phyloP scores from a whole-genome alignment of 305 asterid genomes.

The Coffea humblotiana region DNA sequence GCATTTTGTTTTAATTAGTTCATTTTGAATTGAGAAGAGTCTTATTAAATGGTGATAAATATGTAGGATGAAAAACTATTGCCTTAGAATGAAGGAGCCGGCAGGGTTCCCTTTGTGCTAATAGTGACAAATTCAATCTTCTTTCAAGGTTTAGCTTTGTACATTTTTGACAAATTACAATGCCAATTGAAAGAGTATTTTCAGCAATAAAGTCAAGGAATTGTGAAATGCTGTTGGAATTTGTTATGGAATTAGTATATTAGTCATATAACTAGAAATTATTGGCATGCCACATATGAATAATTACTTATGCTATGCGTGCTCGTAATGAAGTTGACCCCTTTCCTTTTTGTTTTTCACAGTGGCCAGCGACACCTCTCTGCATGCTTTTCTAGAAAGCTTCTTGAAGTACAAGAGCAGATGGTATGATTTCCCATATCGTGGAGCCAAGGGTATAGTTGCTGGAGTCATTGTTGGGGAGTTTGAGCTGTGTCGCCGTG shows the following conservation, averaged over 20 bases:
- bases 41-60: not conserved
- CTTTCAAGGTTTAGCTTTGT: not conserved
- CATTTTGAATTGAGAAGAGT: not conserved
- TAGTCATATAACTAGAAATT: not conserved
- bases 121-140: not conserved
- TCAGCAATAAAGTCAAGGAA: not conserved
- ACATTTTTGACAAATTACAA: not conserved
- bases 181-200: not conserved
- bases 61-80: not conserved
- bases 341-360: slow-evolving; percentile 24
- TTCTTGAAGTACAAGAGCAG: slow-evolving; percentile 85
- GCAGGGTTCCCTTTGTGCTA: not conserved
- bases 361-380: slow-evolving; percentile 81
- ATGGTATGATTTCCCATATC: slow-evolving; percentile 96
- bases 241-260: not conserved
- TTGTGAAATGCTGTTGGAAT: not conserved
- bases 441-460: slow-evolving; percentile 60
- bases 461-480: slow-evolving; percentile 93
- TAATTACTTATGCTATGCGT: not conserved
- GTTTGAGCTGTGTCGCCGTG: slow-evolving; percentile 76
- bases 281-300: not conserved
- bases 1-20: not conserved
- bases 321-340: not conserved
- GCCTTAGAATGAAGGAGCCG: not conserved
- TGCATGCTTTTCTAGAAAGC: slow-evolving; percentile 79